Base-by-base conservation (phyloP, 139 green algal genomes). In the Asterochloris sp. region DNA sequence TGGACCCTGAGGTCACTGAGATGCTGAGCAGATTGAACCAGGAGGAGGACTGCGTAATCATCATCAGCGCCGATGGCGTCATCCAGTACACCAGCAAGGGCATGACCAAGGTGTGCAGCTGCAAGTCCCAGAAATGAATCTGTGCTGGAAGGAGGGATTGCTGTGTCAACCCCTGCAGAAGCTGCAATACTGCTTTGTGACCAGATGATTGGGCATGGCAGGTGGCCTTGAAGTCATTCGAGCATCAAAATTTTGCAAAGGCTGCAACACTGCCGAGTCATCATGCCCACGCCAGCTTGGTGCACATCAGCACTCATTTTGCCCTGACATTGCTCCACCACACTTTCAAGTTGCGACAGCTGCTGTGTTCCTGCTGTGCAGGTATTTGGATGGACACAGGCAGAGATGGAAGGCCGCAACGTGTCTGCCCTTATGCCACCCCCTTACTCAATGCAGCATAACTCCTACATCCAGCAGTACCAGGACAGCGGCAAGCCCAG, bases 11-110 rank as follows among this genome's bases (percentile, higher is more conserved):
- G 24, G 68, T 47, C 24, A 62, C 60, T 61, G 60, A 80, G n/a
- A 80, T 80, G 76, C 21, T 80, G 13, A 80, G 76, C 23, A 80
- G 54, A 0, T 60, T 80, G 67, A 62, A 80, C 54, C 60, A 80
- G 60, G 76, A 80, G 60, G 68, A 80, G 76, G 76, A 80, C 68
- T 61, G 60, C n/a, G 19, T 69, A 13, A 69, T 80, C 54, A 47
- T 80, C 60, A 80, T 80, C 60, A 80, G 15, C 60, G 9, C 60
- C n/a, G 76, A 80, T n/a, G 76, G 76, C n/a, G 12, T 80, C 12
- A 80, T 80, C 24, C 76, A 80, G 24, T 80, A 69, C 68, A 62
- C 76, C 67, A 80, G 68, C 76, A 80, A 80, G 60, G 76, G 76
- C 61, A 62, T 80, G 15, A 69, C 76, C 67, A 69, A 12, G 21